phyloP scores from a whole-genome alignment of 257 asterid species.

The Cordia subcordata region DNA sequence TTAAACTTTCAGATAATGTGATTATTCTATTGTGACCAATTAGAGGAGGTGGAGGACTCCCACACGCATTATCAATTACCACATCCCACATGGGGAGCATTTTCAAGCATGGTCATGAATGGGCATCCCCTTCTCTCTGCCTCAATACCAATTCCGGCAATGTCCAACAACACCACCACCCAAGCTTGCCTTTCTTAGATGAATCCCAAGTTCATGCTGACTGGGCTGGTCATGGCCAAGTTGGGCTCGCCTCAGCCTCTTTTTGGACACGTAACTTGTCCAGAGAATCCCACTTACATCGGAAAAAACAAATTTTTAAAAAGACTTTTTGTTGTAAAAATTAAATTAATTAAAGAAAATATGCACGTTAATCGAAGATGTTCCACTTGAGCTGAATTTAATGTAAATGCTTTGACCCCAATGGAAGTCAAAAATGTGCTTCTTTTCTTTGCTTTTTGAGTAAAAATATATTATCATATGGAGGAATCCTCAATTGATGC shows the following conservation, averaged over 20 bases:
- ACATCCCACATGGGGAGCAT: conserved; percentile 25
- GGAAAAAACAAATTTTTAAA: too few relatives aligned
- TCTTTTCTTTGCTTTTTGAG: conserved; percentile 3
- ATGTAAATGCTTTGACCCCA: not conserved
- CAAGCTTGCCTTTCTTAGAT: conserved; percentile 7
- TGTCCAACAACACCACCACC: not conserved
- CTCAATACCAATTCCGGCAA: conserved; percentile 17
- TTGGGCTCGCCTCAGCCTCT: conserved; percentile 1
- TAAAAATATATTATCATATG: conserved; percentile 3
- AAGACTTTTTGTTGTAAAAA: too few relatives aligned
- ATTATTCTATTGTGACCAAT: too few relatives aligned
- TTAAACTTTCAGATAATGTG: too few relatives aligned
- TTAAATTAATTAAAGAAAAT: too few relatives aligned
- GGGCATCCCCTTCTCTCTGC: conserved; percentile 1
- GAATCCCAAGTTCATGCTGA: conserved; percentile 11
- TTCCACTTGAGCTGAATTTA: too few relatives aligned
- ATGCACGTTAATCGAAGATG: too few relatives aligned
- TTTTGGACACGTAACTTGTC: conserved; percentile 11
- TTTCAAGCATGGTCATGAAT: conserved; percentile 6
- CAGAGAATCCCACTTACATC: too few relatives aligned
- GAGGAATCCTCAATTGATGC: conserved; percentile 9
- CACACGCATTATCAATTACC: conserved; percentile 8
- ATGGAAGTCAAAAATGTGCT: conserved; percentile 11
- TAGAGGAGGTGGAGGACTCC: conserved; percentile 6
- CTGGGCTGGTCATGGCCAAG: conserved; percentile 21